phyloP scores from a whole-genome alignment of 371 early-diverging fungal species.

The Coemansia sp. region DNA sequence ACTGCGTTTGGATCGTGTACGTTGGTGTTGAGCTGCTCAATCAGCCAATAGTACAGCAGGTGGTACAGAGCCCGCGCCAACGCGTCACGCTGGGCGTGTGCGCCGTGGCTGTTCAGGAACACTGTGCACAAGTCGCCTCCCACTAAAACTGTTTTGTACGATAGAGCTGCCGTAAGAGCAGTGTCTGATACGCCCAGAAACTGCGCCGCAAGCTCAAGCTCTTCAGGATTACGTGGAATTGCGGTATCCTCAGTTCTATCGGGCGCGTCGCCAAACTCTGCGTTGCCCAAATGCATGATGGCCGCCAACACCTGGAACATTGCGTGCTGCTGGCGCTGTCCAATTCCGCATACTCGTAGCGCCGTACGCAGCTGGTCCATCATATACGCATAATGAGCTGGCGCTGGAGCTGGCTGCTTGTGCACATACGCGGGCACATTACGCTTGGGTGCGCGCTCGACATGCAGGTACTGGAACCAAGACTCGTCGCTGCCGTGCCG shows the following conservation, averaged over 20 bases:
- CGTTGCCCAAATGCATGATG: constrained; percentile 77
- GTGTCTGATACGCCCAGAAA: constrained; percentile 75
- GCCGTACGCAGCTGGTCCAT: constrained; percentile 71
- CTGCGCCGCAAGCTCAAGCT: constrained; percentile 72
- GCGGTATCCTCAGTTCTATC: constrained; percentile 63
- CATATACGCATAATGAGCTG: constrained; percentile 43
- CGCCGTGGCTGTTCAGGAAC: constrained; percentile 76
- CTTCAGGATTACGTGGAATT: constrained; percentile 62
- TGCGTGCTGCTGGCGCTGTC: constrained; percentile 66
- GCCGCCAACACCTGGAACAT: constrained; percentile 72
- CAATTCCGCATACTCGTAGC: constrained; percentile 76
- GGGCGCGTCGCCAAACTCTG: constrained; percentile 64
- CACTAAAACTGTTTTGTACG: constrained; percentile 66
- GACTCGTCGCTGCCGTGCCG: constrained; percentile 56
- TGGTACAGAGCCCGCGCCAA: constrained; percentile 78
- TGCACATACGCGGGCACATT: constrained; percentile 6
- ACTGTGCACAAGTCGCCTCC: constrained; percentile 83
- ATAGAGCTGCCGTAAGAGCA: constrained; percentile 69
- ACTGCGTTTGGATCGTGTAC: constrained; percentile 60
- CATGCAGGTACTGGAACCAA: constrained; percentile 60
- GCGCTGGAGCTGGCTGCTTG: constrained; percentile 1
- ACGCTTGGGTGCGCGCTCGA: constrained; percentile 12
- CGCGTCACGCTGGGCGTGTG: constrained; percentile 74
- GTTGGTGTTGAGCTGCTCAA: constrained; percentile 82
- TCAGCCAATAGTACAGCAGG: constrained; percentile 82